Evolutionary conservation across 148 eudicot genomes (phyloP), one percentile per base, ranked within the genome.

Genomic region (Pouteria glomerata): DNA sequence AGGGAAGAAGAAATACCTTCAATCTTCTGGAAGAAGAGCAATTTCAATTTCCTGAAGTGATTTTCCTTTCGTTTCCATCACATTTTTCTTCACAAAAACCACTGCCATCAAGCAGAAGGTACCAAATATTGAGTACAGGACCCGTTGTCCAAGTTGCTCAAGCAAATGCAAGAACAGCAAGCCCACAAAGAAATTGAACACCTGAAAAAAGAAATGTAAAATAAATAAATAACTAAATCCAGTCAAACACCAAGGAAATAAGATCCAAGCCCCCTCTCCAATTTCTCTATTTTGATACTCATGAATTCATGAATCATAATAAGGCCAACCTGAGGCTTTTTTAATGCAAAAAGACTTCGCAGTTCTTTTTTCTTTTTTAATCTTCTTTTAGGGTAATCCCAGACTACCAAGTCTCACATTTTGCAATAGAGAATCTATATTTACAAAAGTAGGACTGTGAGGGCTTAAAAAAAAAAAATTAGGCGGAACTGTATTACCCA

Each of bases 11-110:
- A n/a, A n/a, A n/a, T 35, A 6, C 47, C 18, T 74, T 74, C 87
- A 86, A 24, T 85, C 83, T 35, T 82, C 78, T 26, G 93, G 81
- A 65, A 94, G 96, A 77, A 94, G 95, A 70, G 98, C 97, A 59
- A 94, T 91, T 86, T 94, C 98, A 44, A 94, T 94, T 80, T 94
- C 98, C 77, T 94, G 98, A 42, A 94, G 93, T 13, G 98, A 78
- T 79, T 87, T 91, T 70, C 98, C 98, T 81, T 94, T 94, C 3
- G 98, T 94, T 81, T 94, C 98, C 76, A 94, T 72, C 76, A 94
- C 97, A 70, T 89, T 94, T 74, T 75, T 85, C 86, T 85, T 88
- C 39, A 94, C 96, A 67, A 89, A 94, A 24, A 79, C 88, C 71
- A 86, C 96, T 2, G 97, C 98, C 70, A 89, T 73, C 81, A 94